These are phyloP conservation scores for Backusella sp. DNA, from an alignment of 192 early-diverging fungal genomes.

Conservation along the genomic window DNA sequence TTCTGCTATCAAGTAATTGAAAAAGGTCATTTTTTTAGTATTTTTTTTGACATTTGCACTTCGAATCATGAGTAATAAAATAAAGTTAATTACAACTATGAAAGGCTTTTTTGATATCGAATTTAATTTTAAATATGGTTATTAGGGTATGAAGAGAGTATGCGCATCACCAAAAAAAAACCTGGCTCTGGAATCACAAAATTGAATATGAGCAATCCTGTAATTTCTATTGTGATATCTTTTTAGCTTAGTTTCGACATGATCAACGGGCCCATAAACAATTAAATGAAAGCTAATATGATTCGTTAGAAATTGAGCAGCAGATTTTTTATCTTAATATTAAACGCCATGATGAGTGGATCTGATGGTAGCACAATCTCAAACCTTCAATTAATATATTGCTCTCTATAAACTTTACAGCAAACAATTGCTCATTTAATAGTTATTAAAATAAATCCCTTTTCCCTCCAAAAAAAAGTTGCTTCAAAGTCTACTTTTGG, in stretches of 20 bases:
- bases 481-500: no score
- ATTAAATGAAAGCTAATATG: neutral
- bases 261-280: neutral
- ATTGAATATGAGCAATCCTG: neutral
- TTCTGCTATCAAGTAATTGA: no score
- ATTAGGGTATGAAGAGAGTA: neutral
- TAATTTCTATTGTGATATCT: neutral
- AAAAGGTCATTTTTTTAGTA: no score
- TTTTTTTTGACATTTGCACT: no score
- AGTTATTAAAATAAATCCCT: no score
- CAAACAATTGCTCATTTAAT: no score
- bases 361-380: neutral
- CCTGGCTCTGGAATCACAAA: neutral
- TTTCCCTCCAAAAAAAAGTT: no score
- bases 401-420: no score
- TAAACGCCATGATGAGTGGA: neutral
- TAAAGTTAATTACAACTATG: neutral
- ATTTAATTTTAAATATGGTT: neutral
- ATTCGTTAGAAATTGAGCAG: neutral
- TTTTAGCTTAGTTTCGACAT: neutral
- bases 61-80: neutral
- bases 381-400: neutral
- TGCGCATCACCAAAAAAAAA: neutral
- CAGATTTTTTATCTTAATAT: neutral
- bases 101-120: neutral